Percentiles rank a stretch among this genome's conserved stretches.
Evolutionary conservation across 2,329 filamentous ascomycete genomes (phyloP).

Genomic region (Daldinia sp.): DNA sequence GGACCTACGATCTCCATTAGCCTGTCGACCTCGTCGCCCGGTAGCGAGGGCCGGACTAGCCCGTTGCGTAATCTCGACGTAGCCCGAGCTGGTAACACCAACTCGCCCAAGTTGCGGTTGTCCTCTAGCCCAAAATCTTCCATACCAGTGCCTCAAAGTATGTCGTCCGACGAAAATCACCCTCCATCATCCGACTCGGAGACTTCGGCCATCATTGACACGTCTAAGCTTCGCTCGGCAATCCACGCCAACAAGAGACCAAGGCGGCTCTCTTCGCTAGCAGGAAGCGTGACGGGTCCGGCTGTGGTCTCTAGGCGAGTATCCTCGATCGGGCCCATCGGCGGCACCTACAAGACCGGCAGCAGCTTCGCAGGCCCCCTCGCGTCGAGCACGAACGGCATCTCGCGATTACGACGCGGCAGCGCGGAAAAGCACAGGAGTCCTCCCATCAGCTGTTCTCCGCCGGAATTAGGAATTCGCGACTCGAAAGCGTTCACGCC

Average conservation of each 20-base stretch:
- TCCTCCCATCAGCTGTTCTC: constrained; percentile 63
- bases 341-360: constrained; percentile 46
- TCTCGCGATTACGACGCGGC: constrained; percentile 61
- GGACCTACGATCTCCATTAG: constrained; percentile 65
- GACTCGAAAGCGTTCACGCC: constrained; percentile 56
- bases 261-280: constrained; percentile 52
- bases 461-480: constrained; percentile 49
- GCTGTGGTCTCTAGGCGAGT: constrained; percentile 50
- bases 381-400: constrained; percentile 62
- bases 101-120: constrained; percentile 54
- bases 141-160: constrained; percentile 43
- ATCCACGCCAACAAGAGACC: constrained; percentile 61
- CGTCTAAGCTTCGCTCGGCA: constrained; percentile 63
- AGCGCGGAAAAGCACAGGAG: constrained; percentile 61
- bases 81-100: constrained; percentile 58
- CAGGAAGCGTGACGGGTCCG: constrained; percentile 20
- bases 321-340: constrained; percentile 55
- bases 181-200: constrained; percentile 61
- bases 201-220: constrained; percentile 57
- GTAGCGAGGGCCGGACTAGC: constrained; percentile 56
- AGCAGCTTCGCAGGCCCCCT: constrained; percentile 52
- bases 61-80: constrained; percentile 62
- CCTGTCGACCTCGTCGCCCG: constrained; percentile 65
- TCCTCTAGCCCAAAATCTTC: constrained; percentile 46
- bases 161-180: constrained; percentile 61